Base-by-base conservation (phyloP, 345 rosid species). In the Gossypium herbaceum region DNA sequence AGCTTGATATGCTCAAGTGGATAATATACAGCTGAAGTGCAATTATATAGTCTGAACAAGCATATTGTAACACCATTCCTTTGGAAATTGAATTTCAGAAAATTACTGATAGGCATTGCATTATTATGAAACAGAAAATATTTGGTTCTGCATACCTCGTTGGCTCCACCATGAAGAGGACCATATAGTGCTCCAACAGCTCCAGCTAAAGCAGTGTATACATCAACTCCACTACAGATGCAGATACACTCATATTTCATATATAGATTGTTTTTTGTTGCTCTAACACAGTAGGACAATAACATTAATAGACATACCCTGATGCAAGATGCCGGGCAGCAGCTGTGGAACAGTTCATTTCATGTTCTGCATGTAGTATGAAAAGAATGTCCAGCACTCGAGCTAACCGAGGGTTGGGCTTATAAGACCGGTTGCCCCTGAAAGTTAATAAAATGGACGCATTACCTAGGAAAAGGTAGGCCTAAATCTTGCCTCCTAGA, bases 291-390 rank as follows among this genome's bases (percentile, higher is more conserved):
- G 73, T 45, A 63, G 45, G 2, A 11, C 16, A 51, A 52, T 64
- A 55, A 60, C 1, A 57, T 39, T 69, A 71, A 76, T 65, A 77
- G 63, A 24, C 70, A 22, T 82, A 92, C 99, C 98, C 90, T 47
- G 97, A 96, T 60, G 99, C 97, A 77, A 96, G 99, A 84, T 96
- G 99, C 60, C 95, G 84, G 50, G 97, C 95, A 84, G 99, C 97
- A 82, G 98, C 76, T 11, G 99, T 91, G 10, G 98, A 96, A 74
- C 98, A 96, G 73, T 93, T 93, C 98, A 93, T 91, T 82, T 96
- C 98, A 85, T 96, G 99, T 80, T 96, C 99, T 6, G 99, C 97
- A 78, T 93, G 99, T 70, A 96, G 81, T 73, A 96, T 89, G 85
- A 96, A 93, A 78, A 96, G 94, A 45, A 93, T 66, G 73, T 96